Evolutionary conservation across 202 grass and related monocot species (phyloP), one percentile per base, ranked within the genome.

Genomic region (Panicum hallii): DNA sequence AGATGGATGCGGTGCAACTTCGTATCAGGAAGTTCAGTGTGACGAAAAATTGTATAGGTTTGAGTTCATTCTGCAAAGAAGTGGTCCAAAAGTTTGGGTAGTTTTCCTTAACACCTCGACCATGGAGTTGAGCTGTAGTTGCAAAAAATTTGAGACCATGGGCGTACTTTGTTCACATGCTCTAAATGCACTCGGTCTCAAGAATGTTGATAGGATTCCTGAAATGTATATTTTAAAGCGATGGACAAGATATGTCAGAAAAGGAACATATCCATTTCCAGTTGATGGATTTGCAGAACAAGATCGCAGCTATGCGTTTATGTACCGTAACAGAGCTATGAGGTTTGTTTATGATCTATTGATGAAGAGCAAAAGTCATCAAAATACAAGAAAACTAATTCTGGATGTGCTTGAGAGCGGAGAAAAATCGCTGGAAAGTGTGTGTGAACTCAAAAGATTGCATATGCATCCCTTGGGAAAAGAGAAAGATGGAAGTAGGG

Each of bases 131-230:
- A 93, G 67, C 77, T 97, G 94, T 81, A 90, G 66, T 82, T 97
- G 94, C 82, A 97, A 90, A 85, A 91, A 93, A 65, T 92, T 93
- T 78, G 94, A 97, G 87, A 97, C 85, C 0, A 91, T 80, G 84
- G 91, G 89, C 61, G 80, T 97, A 78, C 91, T 93, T 79, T 97
- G 94, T 78, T 86, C 61, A 32, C 94, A 97, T 90, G 89, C 94
- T 84, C 74, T 95, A 72, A 95, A 82, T 87, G 83, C 93, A 67
- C 86, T 95, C 73, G 86, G 84, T 80, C 83, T 95, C 49, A 95
- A 93, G 87, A 91, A 87, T 82, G 57, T 93, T 5, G 87, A 93
- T 75, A 92, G 85, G 79, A 87, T 95, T 82, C 93, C 93, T 87
- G 88, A 93, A 84, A 95, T 74, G 47, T 95, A 88, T 88, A 56